Percentiles rank a stretch among this genome's conserved stretches.
Evolutionary conservation across 179 eudicot genomes (phyloP).

Genomic region (Spergularia azorica): DNA sequence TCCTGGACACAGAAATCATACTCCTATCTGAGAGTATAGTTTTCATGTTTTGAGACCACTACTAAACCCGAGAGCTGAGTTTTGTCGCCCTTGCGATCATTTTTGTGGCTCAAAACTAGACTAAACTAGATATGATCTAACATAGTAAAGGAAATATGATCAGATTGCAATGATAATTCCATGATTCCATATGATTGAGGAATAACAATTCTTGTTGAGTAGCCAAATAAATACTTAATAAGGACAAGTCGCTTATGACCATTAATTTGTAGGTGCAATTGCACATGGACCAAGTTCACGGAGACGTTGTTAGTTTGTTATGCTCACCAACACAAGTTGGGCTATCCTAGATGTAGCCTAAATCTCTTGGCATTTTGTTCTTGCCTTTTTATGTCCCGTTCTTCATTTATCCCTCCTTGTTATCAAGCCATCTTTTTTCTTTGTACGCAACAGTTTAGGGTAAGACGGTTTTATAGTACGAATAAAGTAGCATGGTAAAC

Average conservation of each 20-base stretch:
- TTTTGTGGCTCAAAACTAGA: no score
- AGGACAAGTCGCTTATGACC: conserved; percentile 6
- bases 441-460: no score
- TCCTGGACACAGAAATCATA: no score
- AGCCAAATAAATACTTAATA: background rate
- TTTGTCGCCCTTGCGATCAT: no score
- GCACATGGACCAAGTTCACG: conserved; percentile 19
- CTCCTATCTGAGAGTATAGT: no score
- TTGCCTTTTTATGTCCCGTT: background rate
- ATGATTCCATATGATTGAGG: conserved; percentile 10
- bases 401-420: background rate
- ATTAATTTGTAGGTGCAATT: background rate
- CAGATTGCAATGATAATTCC: background rate
- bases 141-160: background rate
- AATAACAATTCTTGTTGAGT: background rate
- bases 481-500: background rate
- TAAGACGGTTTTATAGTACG: background rate
- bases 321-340: background rate
- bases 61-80: no score
- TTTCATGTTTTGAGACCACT: no score
- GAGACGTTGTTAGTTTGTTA: background rate
- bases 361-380: conserved; percentile 14
- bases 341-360: background rate
- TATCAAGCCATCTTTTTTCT: no score
- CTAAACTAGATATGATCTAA: no score